Conservation (phyloP, 352 stramenopile species). For the Pythium diclinum region DNA sequence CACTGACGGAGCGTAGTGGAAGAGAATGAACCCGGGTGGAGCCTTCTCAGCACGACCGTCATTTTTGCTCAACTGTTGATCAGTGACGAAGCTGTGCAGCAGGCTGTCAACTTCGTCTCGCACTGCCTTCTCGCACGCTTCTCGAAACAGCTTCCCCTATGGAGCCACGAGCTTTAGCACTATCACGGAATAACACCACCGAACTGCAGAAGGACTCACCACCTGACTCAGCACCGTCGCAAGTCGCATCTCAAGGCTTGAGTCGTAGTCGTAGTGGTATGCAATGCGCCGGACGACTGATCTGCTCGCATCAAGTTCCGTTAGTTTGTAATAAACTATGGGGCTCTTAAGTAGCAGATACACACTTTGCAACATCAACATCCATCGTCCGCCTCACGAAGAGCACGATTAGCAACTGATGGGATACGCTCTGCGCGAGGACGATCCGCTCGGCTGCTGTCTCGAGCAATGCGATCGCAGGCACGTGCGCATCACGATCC, state of each 20-base stretch:
- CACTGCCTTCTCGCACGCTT: slow-evolving; percentile 11
- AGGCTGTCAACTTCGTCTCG: slow-evolving; percentile 10
- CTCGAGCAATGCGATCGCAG: slow-evolving; percentile 37
- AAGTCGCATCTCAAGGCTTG: slow-evolving; percentile 21
- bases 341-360: background rate
- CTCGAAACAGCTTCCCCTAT: slow-evolving; percentile 8
- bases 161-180: background rate
- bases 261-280: slow-evolving; percentile 42
- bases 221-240: slow-evolving; percentile 1
- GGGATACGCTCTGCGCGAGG: slow-evolving; percentile 29
- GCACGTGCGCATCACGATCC: background rate
- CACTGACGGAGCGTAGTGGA: slow-evolving; percentile 3
- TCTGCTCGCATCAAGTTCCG: slow-evolving; percentile 16
- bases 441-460: slow-evolving; percentile 50
- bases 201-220: background rate
- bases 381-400: slow-evolving; percentile 37
- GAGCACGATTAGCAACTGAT: slow-evolving; percentile 27
- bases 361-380: slow-evolving; percentile 33
- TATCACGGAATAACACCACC: background rate
- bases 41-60: background rate
- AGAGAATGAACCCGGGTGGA: slow-evolving; percentile 6
- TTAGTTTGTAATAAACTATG: no score
- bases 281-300: slow-evolving; percentile 38
- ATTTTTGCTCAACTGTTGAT: background rate
- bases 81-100: background rate